Evolutionary conservation across 208 protist species (phyloP).

Genomic region (Plasmodiophora brassicae): DNA sequence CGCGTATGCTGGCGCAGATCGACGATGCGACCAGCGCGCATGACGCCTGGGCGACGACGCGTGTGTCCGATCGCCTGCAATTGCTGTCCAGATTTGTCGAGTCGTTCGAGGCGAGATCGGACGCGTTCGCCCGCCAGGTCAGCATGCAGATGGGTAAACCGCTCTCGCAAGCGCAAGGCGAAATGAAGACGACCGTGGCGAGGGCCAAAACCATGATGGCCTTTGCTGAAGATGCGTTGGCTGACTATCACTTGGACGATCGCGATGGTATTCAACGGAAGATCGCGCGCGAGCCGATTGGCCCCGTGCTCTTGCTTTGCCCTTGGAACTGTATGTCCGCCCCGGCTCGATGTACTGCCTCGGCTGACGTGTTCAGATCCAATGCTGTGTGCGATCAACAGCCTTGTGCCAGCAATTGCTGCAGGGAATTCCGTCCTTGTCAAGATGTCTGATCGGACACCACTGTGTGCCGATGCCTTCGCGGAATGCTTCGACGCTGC

Average conservation of each 20-base stretch:
- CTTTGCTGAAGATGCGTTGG: neutral
- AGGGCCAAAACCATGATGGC: neutral
- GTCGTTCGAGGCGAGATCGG: neutral
- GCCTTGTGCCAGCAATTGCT: conserved; percentile 25
- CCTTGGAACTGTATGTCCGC: conserved; percentile 21
- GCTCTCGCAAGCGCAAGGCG: neutral
- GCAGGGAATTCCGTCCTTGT: conserved; percentile 35
- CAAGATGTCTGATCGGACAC: conserved; percentile 13
- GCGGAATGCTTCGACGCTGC: neutral
- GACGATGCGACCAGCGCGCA: neutral
- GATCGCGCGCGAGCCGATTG: conserved; percentile 8
- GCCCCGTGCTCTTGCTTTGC: neutral
- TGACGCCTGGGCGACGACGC: neutral
- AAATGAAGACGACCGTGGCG: neutral
- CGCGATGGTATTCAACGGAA: neutral
- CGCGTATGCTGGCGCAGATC: neutral
- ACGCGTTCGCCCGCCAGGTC: neutral
- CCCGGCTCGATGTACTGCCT: neutral
- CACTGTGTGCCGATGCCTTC: conserved; percentile 34
- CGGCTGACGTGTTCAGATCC: neutral
- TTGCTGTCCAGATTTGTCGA: neutral
- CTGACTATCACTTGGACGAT: neutral
- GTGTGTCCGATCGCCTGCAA: neutral
- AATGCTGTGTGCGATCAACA: conserved; percentile 38
- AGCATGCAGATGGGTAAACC: conserved; percentile 23